Evolutionary conservation across 108 stramenopile species (phyloP).

Genomic region (Chaetoceros tenuissimus): DNA sequence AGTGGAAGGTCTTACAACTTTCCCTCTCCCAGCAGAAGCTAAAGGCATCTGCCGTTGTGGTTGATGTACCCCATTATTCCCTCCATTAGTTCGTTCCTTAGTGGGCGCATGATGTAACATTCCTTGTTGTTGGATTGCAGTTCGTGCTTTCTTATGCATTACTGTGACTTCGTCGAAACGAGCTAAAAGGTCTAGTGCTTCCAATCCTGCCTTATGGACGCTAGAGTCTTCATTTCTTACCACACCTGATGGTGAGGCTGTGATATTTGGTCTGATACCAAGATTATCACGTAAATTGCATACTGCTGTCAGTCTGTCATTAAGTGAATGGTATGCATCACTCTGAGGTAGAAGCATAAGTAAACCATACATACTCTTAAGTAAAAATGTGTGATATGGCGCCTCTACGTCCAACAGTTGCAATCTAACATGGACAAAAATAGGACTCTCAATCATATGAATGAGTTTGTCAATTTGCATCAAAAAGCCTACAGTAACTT

Average conservation of each 20-base stretch:
- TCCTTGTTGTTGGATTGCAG: conserved; percentile 1
- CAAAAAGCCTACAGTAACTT: conserved; percentile 93
- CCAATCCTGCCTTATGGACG: neutral
- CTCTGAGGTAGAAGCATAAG: conserved; percentile 94
- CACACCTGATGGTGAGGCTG: conserved; percentile 1
- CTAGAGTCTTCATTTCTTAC: conserved; percentile 2
- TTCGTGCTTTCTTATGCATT: conserved; percentile 20
- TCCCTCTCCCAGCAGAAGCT: too few relatives aligned
- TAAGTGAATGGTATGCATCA: conserved; percentile 80
- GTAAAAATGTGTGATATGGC: conserved; percentile 74
- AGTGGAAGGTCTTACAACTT: too few relatives aligned
- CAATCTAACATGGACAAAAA: conserved; percentile 93
- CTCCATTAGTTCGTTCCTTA: too few relatives aligned
- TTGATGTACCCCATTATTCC: too few relatives aligned
- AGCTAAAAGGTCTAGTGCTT: conserved; percentile 22
- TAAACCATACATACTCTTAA: conserved; percentile 92
- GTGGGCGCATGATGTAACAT: too few relatives aligned
- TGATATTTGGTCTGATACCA: conserved; percentile 36
- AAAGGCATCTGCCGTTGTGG: too few relatives aligned
- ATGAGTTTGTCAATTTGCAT: conserved; percentile 99
- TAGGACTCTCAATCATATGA: conserved; percentile 94
- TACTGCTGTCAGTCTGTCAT: conserved; percentile 77
- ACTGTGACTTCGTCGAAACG: conserved; percentile 42
- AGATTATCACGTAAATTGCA: conserved; percentile 84
- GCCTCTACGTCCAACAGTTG: conserved; percentile 91